Evolutionary conservation across 257 asterid species (phyloP), one percentile per base, ranked within the genome.

Genomic region (Solanum boliviense): DNA sequence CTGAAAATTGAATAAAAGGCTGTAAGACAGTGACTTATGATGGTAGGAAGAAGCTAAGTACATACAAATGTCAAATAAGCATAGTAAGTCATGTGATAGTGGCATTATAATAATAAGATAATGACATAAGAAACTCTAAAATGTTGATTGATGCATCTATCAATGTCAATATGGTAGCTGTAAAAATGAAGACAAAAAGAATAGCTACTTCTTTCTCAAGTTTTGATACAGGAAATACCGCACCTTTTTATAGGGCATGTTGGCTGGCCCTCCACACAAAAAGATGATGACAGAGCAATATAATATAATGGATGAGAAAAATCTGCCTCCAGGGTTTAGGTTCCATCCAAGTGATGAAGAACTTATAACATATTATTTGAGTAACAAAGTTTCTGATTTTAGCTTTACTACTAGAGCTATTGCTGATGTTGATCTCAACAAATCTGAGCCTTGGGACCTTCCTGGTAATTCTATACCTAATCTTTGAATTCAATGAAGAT

Each of bases 131-230:
- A 83, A 87, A 89, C 76, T 87, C 73, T 10, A 88, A 46, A 87
- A 82, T 78, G 78, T 83, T 48, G 71, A 76, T 89, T 39, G 83
- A 67, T 89, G 87, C 91, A 91, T 73, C 93, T 90, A 91, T 94
- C 93, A 92, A 94, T 94, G 96, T 96, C 98, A 96, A 96, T 90
- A 91, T 88, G 98, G 91, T 96, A 94, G 98, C 94, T 96, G 98
- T 86, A 88, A 92, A 90, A 29, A 91, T 88, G 74, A 89, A 60
- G 87, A 88, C 91, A 86, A 88, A 92, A 83, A 13, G 86, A 92
- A 88, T 48, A 38, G 90, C 90, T 90, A 94, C 96, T 94, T 95
- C 89, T 91, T 90, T 88, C 67, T 92, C 86, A 95, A 95, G 98
- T 25, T 76, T 35, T 87, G 71, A 89, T 52, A 9, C 36, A 87